Base-by-base conservation (phyloP, 2,329 filamentous ascomycete genomes). In the Volutella citrinella region DNA sequence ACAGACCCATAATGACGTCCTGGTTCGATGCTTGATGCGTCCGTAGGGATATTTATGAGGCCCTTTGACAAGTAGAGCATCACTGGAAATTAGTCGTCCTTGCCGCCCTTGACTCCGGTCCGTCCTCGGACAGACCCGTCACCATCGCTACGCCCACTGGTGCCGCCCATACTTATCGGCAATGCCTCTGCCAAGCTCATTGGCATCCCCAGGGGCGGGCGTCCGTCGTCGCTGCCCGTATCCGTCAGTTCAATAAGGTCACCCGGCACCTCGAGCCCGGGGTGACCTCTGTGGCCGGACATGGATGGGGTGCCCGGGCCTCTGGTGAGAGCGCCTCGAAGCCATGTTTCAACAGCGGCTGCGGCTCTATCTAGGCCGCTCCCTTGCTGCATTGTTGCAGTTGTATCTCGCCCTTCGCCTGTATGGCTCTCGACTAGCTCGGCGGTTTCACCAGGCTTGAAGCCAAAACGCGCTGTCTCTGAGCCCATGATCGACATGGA, bases 301-400 rank as follows among this genome's bases (percentile, higher is more conserved):
- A 65, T 60, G 3, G 74, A 73, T n/a, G n/a, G n/a, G n/a, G 74
- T 76, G 14, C 63, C 61, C 2, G 74, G 70, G 5, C 76, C 71
- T 53, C 82, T 82, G 6, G 74, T 69, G 40, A 88, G 87, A 22
- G 95, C 81, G 43, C 88, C 87, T 40, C 90, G 75, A 39, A 97
- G 70, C 89, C 93, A 98, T 2, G 82, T 84, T 63, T 97, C 93
- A 19, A 97, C 82, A 4, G 85, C 84, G 6, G 87, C 84, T 2
- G 90, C 89, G 9, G 95, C 82, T 44, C 90, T 86, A 52, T 95
- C 89, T 4, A 97, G 67, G 2, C 74, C 69, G 4, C 63, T 70
- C 11, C 72, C 71, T 28, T 73, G 69, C 30, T 65, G 62, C n/a
- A 64, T 60, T 6, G 63, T 48, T 10, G 69, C 53, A 22, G 56